These are phyloP conservation scores for Quaeritorhiza haematococci DNA, from an alignment of 371 early-diverging fungal genomes.

Conservation along the genomic window DNA sequence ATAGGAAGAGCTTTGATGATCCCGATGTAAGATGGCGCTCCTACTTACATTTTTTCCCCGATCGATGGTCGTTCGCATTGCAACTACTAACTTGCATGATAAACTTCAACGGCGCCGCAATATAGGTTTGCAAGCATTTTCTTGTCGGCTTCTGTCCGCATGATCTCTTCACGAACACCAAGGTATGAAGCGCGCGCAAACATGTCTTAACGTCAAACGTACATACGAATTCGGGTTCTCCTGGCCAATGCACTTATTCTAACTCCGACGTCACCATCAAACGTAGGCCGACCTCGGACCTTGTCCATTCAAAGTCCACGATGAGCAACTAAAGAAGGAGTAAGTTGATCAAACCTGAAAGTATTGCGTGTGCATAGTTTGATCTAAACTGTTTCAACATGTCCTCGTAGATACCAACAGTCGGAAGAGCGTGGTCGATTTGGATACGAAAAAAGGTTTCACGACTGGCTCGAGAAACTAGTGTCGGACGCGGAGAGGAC, in stretches of 20 bases:
- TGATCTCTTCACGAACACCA: slow-evolving; percentile 82
- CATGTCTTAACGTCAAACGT: no score
- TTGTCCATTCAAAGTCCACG: slow-evolving; percentile 74
- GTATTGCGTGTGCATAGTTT: no score
- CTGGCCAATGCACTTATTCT: no score
- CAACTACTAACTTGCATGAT: no score
- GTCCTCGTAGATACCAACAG: slow-evolving; percentile 55
- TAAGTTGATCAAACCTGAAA: no score
- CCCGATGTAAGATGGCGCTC: slow-evolving; percentile 42
- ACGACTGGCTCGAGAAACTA: slow-evolving; percentile 64
- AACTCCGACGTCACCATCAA: no score
- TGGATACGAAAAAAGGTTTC: slow-evolving; percentile 73
- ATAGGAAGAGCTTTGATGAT: slow-evolving; percentile 63
- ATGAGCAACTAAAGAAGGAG: slow-evolving; percentile 70
- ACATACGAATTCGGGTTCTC: no score
- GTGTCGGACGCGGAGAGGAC: slow-evolving; percentile 69
- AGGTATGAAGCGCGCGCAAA: slow-evolving; percentile 49
- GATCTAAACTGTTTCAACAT: no score
- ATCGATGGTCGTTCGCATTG: not conserved
- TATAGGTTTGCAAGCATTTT: slow-evolving; percentile 78
- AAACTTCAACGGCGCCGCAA: no score
- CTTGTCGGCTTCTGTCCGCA: slow-evolving; percentile 83
- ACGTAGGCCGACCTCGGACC: slow-evolving; percentile 46
- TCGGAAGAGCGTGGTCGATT: slow-evolving; percentile 59
- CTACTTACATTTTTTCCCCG: not conserved